Percentiles rank a stretch among this genome's conserved stretches.
Conservation (phyloP, 169 alveolate genomes). For the Plasmodium blacklocki region DNA sequence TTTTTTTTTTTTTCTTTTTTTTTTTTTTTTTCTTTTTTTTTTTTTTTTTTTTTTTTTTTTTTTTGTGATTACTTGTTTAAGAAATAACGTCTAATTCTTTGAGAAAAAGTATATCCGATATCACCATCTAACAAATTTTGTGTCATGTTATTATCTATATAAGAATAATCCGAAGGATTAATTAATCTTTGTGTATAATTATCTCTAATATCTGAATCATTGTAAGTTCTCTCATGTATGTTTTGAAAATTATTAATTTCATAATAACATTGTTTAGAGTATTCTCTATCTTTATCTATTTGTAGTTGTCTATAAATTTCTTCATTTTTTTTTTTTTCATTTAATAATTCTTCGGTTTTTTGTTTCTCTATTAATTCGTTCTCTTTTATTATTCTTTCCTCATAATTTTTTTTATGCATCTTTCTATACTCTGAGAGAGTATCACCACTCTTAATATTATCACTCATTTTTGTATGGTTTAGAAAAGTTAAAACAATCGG, state of each 20-base stretch:
- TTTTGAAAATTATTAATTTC: constrained; percentile 42
- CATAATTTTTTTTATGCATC: constrained; percentile 55
- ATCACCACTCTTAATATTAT: constrained; percentile 15
- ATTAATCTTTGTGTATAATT: constrained; percentile 72
- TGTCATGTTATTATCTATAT: constrained; percentile 23
- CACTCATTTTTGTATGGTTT: constrained; percentile 29
- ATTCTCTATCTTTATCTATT: constrained; percentile 70
- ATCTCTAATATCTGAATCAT: constrained; percentile 11
- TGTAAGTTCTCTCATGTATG: constrained; percentile 8
- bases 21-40: too few species aligned
- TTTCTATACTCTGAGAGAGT: constrained; percentile 50
- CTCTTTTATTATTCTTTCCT: constrained; percentile 42
- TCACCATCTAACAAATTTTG: constrained; percentile 15
- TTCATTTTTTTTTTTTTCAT: constrained; percentile 52
- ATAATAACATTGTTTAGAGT: constrained; percentile 56
- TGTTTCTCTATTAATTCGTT: constrained; percentile 37
- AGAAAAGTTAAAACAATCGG: neutral
- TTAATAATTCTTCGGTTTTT: constrained; percentile 9
- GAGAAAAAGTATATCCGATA: constrained; percentile 12
- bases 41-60: too few species aligned
- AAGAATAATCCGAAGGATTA: constrained; percentile 22
- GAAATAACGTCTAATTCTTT: constrained; percentile 40
- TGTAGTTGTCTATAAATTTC: constrained; percentile 53
- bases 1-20: neutral
- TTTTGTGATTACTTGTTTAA: constrained; percentile 6